These are phyloP conservation scores for Cladosporium halotolerans DNA, from an alignment of 2,329 filamentous ascomycete genomes.

Conservation along the genomic window DNA sequence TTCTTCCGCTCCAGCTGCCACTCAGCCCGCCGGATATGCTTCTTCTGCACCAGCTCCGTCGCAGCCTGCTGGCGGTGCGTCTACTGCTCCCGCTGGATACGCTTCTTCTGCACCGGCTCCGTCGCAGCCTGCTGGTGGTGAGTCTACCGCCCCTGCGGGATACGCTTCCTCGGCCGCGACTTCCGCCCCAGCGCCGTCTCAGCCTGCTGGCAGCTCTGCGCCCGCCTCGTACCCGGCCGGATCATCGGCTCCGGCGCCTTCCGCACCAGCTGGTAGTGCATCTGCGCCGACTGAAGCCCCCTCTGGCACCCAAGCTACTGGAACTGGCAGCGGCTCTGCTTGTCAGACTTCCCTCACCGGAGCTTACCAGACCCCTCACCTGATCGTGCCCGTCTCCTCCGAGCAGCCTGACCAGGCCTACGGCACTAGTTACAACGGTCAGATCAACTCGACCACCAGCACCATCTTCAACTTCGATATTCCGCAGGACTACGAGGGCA, in stretches of 20 bases:
- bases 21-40: background rate
- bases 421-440: slow-evolving; percentile 36
- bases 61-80: background rate
- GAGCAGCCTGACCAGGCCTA: slow-evolving; percentile 33
- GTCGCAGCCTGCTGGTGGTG: background rate
- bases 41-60: background rate
- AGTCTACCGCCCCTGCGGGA: background rate
- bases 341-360: slow-evolving; percentile 28
- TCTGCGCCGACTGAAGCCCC: background rate
- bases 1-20: background rate
- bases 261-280: background rate
- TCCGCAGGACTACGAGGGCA: slow-evolving; percentile 32
- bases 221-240: background rate
- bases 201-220: background rate
- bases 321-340: slow-evolving; percentile 6
- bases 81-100: background rate
- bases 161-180: background rate
- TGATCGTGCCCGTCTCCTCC: slow-evolving; percentile 34
- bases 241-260: background rate
- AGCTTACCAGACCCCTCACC: slow-evolving; percentile 32
- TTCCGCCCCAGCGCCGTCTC: background rate
- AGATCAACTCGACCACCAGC: slow-evolving; percentile 33
- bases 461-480: slow-evolving; percentile 45
- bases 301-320: background rate
- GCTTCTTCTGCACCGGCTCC: background rate